Percentiles rank a stretch among this genome's conserved stretches.
Evolutionary conservation across 305 asterid genomes (phyloP).

Genomic region (Fraxinus sp.): DNA sequence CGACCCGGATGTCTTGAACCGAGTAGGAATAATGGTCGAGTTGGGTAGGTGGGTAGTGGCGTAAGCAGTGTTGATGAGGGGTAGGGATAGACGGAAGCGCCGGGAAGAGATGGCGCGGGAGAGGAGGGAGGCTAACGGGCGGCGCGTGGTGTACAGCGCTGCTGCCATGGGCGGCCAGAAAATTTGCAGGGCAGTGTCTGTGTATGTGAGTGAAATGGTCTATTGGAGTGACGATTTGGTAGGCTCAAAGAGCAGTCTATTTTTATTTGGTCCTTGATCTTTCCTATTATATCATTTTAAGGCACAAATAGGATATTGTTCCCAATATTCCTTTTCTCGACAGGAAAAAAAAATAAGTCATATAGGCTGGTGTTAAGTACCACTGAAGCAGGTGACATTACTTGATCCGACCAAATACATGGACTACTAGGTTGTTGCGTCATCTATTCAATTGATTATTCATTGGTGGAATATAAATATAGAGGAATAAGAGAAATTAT

Average conservation of each 20-base stretch:
- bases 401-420: neutral
- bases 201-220: neutral
- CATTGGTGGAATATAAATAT: neutral
- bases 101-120: constrained; percentile 34
- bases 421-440: neutral
- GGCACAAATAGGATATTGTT: neutral
- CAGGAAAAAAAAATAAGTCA: neutral
- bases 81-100: constrained; percentile 42
- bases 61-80: constrained; percentile 30
- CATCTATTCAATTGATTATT: neutral
- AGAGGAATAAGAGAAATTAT: no score
- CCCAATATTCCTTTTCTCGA: neutral
- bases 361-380: no score
- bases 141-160: constrained; percentile 53
- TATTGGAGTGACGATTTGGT: neutral
- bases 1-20: constrained; percentile 57
- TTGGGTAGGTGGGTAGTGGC: neutral
- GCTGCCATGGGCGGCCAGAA: constrained; percentile 46
- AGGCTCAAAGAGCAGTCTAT: neutral
- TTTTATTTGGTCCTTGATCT: neutral
- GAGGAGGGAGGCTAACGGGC: constrained; percentile 47
- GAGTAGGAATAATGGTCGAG: constrained; percentile 33
- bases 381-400: neutral
- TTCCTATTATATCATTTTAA: neutral
- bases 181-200: neutral